Conservation (phyloP, 768 basidiomycete species). For the Paxillus involutus region DNA sequence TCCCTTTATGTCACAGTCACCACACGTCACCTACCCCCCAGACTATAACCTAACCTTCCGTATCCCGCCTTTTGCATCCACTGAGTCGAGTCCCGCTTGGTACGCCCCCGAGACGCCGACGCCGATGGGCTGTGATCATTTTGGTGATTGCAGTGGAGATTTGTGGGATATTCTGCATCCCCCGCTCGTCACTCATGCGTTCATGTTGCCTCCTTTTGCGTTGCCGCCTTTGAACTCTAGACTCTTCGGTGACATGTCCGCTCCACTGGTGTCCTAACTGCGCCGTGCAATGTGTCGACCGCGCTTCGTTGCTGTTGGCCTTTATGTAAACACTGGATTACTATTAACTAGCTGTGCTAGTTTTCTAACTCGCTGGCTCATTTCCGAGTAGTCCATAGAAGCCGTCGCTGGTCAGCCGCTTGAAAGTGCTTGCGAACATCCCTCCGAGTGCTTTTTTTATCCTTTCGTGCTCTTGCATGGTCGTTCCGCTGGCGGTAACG, state of each 20-base stretch:
- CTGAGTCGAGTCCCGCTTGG: background rate
- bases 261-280: too few relatives aligned
- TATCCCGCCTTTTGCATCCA: conserved; percentile 11
- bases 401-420: too few relatives aligned
- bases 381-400: too few relatives aligned
- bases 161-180: conserved; percentile 27
- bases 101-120: conserved; percentile 25
- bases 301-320: too few relatives aligned
- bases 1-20: conserved; percentile 10
- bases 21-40: background rate
- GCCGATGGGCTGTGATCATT: conserved; percentile 23
- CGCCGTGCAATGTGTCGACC: too few relatives aligned
- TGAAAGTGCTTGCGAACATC: too few relatives aligned
- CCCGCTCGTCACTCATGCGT: conserved; percentile 15
- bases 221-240: conserved; percentile 16
- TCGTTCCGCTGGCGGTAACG: too few relatives aligned
- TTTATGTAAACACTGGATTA: too few relatives aligned
- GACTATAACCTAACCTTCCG: conserved; percentile 8
- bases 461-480: too few relatives aligned
- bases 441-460: too few relatives aligned
- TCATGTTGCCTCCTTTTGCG: conserved; percentile 24
- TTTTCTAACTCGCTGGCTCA: too few relatives aligned
- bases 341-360: too few relatives aligned
- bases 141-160: conserved; percentile 22
- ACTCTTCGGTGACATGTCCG: conserved; percentile 9